These are phyloP conservation scores for Lentinula detonsa DNA, from an alignment of 768 basidiomycete genomes.

Conservation along the genomic window DNA sequence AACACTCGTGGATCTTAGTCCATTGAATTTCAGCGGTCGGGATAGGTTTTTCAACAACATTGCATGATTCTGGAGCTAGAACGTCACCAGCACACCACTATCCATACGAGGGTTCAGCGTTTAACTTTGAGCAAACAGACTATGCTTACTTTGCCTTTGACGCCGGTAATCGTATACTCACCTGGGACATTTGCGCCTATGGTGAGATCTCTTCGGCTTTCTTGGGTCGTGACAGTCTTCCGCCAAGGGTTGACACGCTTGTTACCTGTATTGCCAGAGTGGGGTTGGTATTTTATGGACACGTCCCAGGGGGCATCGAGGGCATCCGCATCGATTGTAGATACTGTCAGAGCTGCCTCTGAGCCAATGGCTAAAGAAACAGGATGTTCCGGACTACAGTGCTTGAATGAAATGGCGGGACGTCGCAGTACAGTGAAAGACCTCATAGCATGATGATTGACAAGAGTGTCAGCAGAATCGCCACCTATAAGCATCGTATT, in stretches of 20 bases:
- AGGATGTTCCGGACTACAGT: constrained; percentile 67
- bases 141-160: constrained; percentile 58
- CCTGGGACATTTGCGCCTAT: constrained; percentile 61
- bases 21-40: constrained; percentile 86
- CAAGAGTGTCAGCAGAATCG: constrained; percentile 16
- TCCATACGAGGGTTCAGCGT: background rate
- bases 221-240: constrained; percentile 50
- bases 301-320: constrained; percentile 68
- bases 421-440: constrained; percentile 67
- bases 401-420: constrained; percentile 65
- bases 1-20: constrained; percentile 88
- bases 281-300: constrained; percentile 55
- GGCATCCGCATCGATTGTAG: constrained; percentile 46
- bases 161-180: constrained; percentile 64
- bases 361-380: constrained; percentile 67
- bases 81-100: constrained; percentile 80
- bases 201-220: constrained; percentile 33
- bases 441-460: constrained; percentile 44
- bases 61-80: constrained; percentile 75
- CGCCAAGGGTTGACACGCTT: constrained; percentile 57
- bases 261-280: constrained; percentile 19
- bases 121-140: background rate
- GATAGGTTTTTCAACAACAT: constrained; percentile 65
- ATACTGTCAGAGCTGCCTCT: constrained; percentile 51
- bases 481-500: constrained; percentile 53